A percentile compares a stretch with the other conserved stretches of the same genome.
phyloP scores from a whole-genome alignment of 208 protist genomes.

The Acanthamoeba triangularis region DNA sequence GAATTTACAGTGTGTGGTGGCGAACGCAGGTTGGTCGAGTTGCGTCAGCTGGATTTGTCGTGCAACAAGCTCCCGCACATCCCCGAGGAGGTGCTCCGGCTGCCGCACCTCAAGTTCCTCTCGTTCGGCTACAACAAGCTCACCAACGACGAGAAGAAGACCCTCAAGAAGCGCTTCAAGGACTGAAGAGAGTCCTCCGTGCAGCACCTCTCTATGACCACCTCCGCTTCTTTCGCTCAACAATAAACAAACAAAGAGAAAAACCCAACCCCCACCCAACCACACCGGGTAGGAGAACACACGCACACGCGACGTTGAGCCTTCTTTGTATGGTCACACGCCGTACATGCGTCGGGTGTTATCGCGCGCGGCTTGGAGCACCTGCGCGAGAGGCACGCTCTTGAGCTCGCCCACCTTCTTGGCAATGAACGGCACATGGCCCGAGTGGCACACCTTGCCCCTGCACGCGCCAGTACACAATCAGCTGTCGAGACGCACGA shows the following conservation, averaged over 20 bases:
- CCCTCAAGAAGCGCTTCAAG: conserved; percentile 72
- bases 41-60: conserved; percentile 62
- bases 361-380: conserved; percentile 78
- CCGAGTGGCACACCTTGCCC: conserved; percentile 84
- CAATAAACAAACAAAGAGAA: too few relatives aligned
- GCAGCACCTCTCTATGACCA: too few relatives aligned
- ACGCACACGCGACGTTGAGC: too few relatives aligned
- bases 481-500: too few relatives aligned
- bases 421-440: conserved; percentile 89
- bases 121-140: conserved; percentile 75
- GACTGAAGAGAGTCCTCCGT: neutral
- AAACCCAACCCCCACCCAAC: too few relatives aligned
- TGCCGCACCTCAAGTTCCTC: conserved; percentile 74
- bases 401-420: conserved; percentile 89
- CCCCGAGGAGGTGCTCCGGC: conserved; percentile 37
- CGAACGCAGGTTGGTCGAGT: conserved; percentile 7
- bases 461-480: neutral
- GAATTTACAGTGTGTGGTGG: too few relatives aligned
- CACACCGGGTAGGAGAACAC: too few relatives aligned
- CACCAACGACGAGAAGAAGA: conserved; percentile 77
- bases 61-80: conserved; percentile 76
- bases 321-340: conserved; percentile 80
- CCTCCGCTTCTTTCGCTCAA: too few relatives aligned
- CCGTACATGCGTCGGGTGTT: conserved; percentile 83
- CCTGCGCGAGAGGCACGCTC: conserved; percentile 77